A percentile compares a stretch with the other conserved stretches of the same genome.
Conservation (phyloP, 345 rosid species). For the Clausena lansium region DNA sequence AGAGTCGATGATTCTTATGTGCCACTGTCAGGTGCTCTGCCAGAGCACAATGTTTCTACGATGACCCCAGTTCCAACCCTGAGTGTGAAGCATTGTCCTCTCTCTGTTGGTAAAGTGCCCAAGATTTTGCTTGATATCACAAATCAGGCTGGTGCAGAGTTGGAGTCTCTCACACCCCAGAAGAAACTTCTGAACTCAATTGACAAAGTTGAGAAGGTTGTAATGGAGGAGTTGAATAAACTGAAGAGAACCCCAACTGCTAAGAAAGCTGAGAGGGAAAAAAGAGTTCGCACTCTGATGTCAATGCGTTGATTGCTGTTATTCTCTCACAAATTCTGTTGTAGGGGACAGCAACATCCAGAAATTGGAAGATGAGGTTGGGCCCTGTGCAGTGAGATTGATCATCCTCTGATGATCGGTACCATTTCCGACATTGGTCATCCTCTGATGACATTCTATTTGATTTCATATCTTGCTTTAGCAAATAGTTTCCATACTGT, state of each 20-base stretch:
- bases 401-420: slow-evolving; percentile 35
- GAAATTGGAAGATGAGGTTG: not conserved
- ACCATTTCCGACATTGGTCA: slow-evolving; percentile 6
- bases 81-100: slow-evolving; percentile 38
- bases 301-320: slow-evolving; percentile 53
- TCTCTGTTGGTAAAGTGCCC: slow-evolving; percentile 45
- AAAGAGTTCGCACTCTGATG: slow-evolving; percentile 65
- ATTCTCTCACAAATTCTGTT: not conserved
- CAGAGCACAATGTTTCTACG: slow-evolving; percentile 30
- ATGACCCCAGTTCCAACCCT: slow-evolving; percentile 47
- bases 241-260: slow-evolving; percentile 73
- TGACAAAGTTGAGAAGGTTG: slow-evolving; percentile 72
- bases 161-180: slow-evolving; percentile 79
- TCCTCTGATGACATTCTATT: slow-evolving; percentile 21
- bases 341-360: slow-evolving; percentile 1
- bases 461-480: slow-evolving; percentile 3
- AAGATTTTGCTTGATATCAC: slow-evolving; percentile 55
- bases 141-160: slow-evolving; percentile 37
- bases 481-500: not conserved
- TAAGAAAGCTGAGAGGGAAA: slow-evolving; percentile 57
- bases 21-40: slow-evolving; percentile 32
- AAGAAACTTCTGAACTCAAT: slow-evolving; percentile 78
- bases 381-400: slow-evolving; percentile 13
- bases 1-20: slow-evolving; percentile 35
- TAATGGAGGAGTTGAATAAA: slow-evolving; percentile 66